Evolutionary conservation across 225 moss, liverwort and hornwort species (phyloP), one percentile per base, ranked within the genome.

Genomic region (Sphagnum tenellum): DNA sequence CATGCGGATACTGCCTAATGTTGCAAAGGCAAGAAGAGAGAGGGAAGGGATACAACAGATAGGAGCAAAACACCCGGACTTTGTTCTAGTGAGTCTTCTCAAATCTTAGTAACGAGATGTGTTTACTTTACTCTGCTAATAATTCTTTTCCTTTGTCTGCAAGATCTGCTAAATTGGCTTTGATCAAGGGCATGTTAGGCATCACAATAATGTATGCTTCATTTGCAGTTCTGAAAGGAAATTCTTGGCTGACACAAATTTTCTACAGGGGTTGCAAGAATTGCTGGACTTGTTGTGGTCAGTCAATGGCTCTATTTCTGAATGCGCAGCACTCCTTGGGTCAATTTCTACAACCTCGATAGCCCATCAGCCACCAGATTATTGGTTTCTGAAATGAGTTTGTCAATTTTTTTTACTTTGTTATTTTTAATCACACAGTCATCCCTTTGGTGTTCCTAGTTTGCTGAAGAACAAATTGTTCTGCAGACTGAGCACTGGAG

Each of bases 41-140:
- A 74, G 76, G 70, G 81, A 76, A 63, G 85, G 75, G 69, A 73
- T 70, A 4, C 89, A 92, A 68, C 88, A 75, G 64, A 82, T 96
- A 70, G 95, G 95, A 53, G 81, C 95, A 61, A 96, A 88, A 59
- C 89, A 96, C 75, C 82, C 84, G 5, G 86, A 89, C 67, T 96
- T 89, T 64, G 77, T 80, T 57, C 79, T 79, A 73, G 94, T 94
- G 70, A 68, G 60, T 8, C 14, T 64, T 64, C 2, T 47, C 45
- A 5, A 57, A 11, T 11, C 66, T 5, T 55, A 8, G 3, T 45
- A 5, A 9, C 48, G 3, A 3, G 2, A 8, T 46, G 45, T 58
- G 58, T 44, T 58, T 58, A 13, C 44, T 58, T 58, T 58, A 7
- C 8, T 58, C 44, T 58, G 3, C 58, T 13, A 44, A 58, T 13